Evolutionary conservation across 371 early-diverging fungal genomes (phyloP).

Genomic region (Choanephora cucurbitarum): DNA sequence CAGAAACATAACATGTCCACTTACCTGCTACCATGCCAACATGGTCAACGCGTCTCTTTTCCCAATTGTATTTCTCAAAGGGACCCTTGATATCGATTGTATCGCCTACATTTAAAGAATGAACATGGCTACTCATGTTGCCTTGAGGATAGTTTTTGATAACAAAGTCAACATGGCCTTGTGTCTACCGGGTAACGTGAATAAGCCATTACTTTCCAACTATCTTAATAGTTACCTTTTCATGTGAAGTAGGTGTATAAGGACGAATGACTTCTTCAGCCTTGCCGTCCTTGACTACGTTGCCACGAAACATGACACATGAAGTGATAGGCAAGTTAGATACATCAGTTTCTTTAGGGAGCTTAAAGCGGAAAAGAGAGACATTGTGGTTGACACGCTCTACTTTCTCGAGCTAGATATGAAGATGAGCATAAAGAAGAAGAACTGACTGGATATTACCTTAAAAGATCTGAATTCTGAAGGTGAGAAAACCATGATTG

Average conservation of each 20-base stretch:
- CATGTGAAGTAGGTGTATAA: slow-evolving; percentile 88
- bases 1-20: background rate
- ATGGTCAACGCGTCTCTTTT: slow-evolving; percentile 71
- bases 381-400: slow-evolving; percentile 77
- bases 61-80: slow-evolving; percentile 80
- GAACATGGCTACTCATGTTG: slow-evolving; percentile 81
- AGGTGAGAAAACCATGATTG: slow-evolving; percentile 24
- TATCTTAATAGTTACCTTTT: slow-evolving; percentile 53
- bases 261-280: slow-evolving; percentile 77
- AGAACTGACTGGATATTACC: slow-evolving; percentile 1
- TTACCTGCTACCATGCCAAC: slow-evolving; percentile 76
- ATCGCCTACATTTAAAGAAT: slow-evolving; percentile 82
- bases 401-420: slow-evolving; percentile 21
- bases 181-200: slow-evolving; percentile 28
- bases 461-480: slow-evolving; percentile 24
- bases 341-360: slow-evolving; percentile 62
- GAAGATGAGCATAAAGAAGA: background rate
- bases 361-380: slow-evolving; percentile 75
- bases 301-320: slow-evolving; percentile 68
- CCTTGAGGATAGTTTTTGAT: slow-evolving; percentile 80
- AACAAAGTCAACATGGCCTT: slow-evolving; percentile 85
- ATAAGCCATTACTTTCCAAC: too few relatives aligned
- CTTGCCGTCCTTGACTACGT: slow-evolving; percentile 53
- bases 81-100: slow-evolving; percentile 90
- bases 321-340: slow-evolving; percentile 80